Evolutionary conservation across 2,329 filamentous ascomycete species (phyloP), one percentile per base, ranked within the genome.

Genomic region (Ceratocystis cacaofunesta): DNA sequence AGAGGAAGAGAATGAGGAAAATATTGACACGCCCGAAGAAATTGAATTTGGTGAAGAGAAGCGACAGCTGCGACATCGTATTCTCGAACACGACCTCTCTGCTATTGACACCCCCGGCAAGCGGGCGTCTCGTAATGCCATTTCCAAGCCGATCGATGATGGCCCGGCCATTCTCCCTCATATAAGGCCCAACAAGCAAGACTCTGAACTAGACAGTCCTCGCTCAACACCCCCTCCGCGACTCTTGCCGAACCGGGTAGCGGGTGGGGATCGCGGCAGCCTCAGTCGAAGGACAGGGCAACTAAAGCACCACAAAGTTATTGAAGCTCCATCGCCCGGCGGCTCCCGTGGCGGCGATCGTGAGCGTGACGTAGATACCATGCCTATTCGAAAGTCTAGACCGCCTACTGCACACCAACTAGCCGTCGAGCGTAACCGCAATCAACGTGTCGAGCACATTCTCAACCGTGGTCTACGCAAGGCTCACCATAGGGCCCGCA

Each of bases 361-460:
- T 66, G 66, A 67, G 10, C 63, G 66, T n/a, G 66, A 61, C 15
- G 30, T 52, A 12, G 66, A 67, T 30, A 78, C 79, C 15, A 78
- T 82, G n/a, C 76, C 79, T 46, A 77, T 79, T 22, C 77, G 83
- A 66, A 86, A 90, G 72, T 85, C 86, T 7, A 82, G 89, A 1
- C 89, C 89, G 2, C 83, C 90, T 0, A 94, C 89, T 0, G 87
- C 88, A 44, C 89, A 94, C 74, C 89, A 94, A 74, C 78, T 91
- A 48, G 89, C 89, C 0, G 87, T 94, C 0, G 88, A 91, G 73
- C 82, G 86, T 65, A 91, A 92, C 73, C 81, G 89, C 19, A 87
- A 84, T 68, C 84, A 89, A 71, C 85, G 89, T 5, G 89, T 92
- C n/a, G 87, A 91, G 71, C 87, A 91, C 70, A 89, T 90, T 63